Base-by-base conservation (phyloP, 73 alveolate species). In the Durusdinium trenchii region DNA sequence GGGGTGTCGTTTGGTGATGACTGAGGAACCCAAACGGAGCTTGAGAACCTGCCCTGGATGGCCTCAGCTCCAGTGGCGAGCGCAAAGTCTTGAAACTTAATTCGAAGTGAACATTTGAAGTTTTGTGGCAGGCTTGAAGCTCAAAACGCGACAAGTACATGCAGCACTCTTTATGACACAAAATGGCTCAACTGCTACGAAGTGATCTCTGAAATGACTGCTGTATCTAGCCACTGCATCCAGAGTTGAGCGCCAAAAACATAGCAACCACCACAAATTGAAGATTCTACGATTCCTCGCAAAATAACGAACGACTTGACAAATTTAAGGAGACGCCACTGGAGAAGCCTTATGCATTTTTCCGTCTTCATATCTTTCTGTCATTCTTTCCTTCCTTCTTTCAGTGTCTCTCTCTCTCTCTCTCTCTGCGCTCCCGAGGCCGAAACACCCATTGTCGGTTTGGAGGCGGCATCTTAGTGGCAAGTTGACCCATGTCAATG, bases 391-490 rank as follows among this genome's bases (percentile, higher is more conserved):
- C 64, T 14, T 26, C 81, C 81, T 67, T 18, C 42, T 6, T 38
- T 26, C 12, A 64, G 42, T 6, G 6, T 6, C 38, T 28, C 42
- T 38, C 42, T 18, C 42, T 16, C 79, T 57, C 69, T 23, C 35
- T 12, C 45, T 38, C 46, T 60, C 73, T 7, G 35, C 23, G 1
- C 10, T 51, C 5, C 85, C 62, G 84, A 87, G 95, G 50, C 84
- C 9, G 30, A 38, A 28, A 67, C 95, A 87, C 67, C 95, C 95
- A 87, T 45, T 87, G 95, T 43, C 95, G 95, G 38, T 87, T 87
- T 32, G 95, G 95, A 14, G 95, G 95, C n/a, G 95, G 95, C 95
- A 87, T 87, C 95, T 87, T 18, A 35, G 92, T 30, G 36, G 43
- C 35, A 10, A 7, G 51, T 10, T 14, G n/a, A 18, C 32, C 16